These are phyloP conservation scores for Beauveria australis DNA, from an alignment of 2,329 filamentous ascomycete species.

Conservation along the genomic window DNA sequence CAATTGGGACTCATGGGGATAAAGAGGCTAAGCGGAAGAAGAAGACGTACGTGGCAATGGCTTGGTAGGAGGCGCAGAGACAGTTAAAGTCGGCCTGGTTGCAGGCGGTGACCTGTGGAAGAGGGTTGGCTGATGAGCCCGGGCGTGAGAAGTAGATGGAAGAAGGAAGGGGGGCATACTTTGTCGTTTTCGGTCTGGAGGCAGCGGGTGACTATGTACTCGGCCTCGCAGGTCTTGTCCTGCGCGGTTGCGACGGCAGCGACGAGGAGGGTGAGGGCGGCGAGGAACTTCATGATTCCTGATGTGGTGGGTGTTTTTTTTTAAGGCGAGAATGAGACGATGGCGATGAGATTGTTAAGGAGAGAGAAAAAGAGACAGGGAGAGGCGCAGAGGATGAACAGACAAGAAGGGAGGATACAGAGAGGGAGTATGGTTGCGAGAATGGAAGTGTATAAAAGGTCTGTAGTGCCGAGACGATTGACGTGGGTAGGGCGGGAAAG, in stretches of 20 bases:
- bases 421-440: too few species aligned
- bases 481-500: too few species aligned
- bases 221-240: conserved; percentile 30
- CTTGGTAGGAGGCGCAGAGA: conserved; percentile 35
- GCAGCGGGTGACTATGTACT: conserved; percentile 40
- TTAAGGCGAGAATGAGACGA: too few species aligned
- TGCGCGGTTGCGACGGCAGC: conserved; percentile 26
- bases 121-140: background rate
- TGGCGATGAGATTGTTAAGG: too few species aligned
- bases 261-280: conserved; percentile 32
- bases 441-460: too few species aligned
- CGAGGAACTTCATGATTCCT: conserved; percentile 37
- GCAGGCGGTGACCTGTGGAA: conserved; percentile 28
- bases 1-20: background rate
- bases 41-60: conserved; percentile 37
- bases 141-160: background rate
- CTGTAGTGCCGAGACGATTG: too few species aligned
- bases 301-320: too few species aligned
- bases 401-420: too few species aligned
- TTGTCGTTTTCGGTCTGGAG: conserved; percentile 31
- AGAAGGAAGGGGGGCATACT: conserved; percentile 16
- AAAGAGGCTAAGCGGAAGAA: background rate
- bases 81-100: conserved; percentile 35
- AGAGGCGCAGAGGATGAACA: too few species aligned
- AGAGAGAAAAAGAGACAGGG: too few species aligned